These are phyloP conservation scores for Stephania japonica DNA, from an alignment of 164 flowering plant genomes.

Conservation along the genomic window DNA sequence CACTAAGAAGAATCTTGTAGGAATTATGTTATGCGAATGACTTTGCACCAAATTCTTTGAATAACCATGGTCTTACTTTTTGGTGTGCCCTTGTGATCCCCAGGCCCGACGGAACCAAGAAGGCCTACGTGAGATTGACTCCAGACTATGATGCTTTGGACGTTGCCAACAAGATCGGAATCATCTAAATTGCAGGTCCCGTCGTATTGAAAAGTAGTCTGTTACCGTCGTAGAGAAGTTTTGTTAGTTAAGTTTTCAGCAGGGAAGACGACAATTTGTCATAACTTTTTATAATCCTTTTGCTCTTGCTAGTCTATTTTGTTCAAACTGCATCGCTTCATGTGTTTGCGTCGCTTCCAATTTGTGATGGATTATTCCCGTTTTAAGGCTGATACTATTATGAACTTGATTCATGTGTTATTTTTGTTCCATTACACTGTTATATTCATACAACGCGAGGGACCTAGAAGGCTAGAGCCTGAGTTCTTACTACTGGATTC, in stretches of 20 bases:
- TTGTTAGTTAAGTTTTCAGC: slow-evolving; percentile 1
- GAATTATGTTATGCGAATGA: background rate
- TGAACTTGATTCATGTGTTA: background rate
- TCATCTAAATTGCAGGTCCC: slow-evolving; percentile 4
- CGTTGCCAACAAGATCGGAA: slow-evolving; percentile 18
- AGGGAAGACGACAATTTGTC: slow-evolving; percentile 1
- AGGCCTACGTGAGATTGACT: slow-evolving; percentile 19
- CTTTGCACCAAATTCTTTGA: background rate
- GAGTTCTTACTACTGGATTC: too few relatives aligned
- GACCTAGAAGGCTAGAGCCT: too few relatives aligned
- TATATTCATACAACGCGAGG: too few relatives aligned
- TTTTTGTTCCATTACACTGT: too few relatives aligned
- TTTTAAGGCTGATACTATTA: background rate
- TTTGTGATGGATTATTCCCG: background rate
- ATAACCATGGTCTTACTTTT: background rate
- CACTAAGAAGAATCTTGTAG: background rate
- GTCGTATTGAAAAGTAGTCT: background rate
- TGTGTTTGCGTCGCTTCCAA: background rate
- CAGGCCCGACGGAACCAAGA: slow-evolving; percentile 20
- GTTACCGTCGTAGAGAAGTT: slow-evolving; percentile 5
- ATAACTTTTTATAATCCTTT: background rate
- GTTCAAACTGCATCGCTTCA: background rate
- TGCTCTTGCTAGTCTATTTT: background rate
- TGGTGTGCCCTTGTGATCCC: background rate
- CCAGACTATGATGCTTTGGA: slow-evolving; percentile 21